phyloP scores from a whole-genome alignment of 371 early-diverging fungal genomes.

The Lichtheimia hyalospora region DNA sequence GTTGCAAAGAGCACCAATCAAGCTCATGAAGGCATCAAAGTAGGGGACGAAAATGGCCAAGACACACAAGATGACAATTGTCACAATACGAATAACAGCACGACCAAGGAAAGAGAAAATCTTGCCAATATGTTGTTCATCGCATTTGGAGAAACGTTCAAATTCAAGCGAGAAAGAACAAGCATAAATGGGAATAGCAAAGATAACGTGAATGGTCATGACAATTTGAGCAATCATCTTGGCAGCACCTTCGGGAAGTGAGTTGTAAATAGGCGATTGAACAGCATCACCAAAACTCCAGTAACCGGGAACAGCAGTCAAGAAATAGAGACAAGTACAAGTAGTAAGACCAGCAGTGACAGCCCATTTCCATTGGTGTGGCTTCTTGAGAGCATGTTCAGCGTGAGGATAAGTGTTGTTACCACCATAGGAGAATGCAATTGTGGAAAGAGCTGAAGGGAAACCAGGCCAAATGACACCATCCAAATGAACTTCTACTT shows the following conservation, averaged over 20 bases:
- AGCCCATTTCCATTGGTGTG: slow-evolving; percentile 76
- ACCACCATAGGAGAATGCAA: slow-evolving; percentile 64
- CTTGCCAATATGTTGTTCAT: slow-evolving; percentile 36
- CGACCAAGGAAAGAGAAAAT: slow-evolving; percentile 51
- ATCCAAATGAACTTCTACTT: slow-evolving; percentile 18
- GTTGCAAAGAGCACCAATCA: slow-evolving; percentile 71
- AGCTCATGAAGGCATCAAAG: slow-evolving; percentile 75
- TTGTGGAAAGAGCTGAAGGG: slow-evolving; percentile 60
- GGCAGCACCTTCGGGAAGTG: slow-evolving; percentile 65
- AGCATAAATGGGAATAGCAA: slow-evolving; percentile 86
- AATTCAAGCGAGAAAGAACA: slow-evolving; percentile 81
- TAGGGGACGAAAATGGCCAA: slow-evolving; percentile 64
- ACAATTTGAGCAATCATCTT: slow-evolving; percentile 70
- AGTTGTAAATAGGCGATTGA: slow-evolving; percentile 75
- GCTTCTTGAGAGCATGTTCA: slow-evolving; percentile 82
- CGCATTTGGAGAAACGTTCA: slow-evolving; percentile 49
- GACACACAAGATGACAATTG: slow-evolving; percentile 49
- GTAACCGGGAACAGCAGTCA: slow-evolving; percentile 84
- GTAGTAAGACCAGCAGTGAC: slow-evolving; percentile 68
- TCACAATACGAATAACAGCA: slow-evolving; percentile 48
- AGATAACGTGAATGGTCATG: slow-evolving; percentile 82
- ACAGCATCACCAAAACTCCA: slow-evolving; percentile 74
- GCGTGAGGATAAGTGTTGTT: slow-evolving; percentile 68
- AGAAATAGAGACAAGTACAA: slow-evolving; percentile 74
- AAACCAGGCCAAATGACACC: slow-evolving; percentile 54